These are phyloP conservation scores for Penicillium italicum DNA, from an alignment of 2,329 filamentous ascomycete genomes.

Conservation along the genomic window DNA sequence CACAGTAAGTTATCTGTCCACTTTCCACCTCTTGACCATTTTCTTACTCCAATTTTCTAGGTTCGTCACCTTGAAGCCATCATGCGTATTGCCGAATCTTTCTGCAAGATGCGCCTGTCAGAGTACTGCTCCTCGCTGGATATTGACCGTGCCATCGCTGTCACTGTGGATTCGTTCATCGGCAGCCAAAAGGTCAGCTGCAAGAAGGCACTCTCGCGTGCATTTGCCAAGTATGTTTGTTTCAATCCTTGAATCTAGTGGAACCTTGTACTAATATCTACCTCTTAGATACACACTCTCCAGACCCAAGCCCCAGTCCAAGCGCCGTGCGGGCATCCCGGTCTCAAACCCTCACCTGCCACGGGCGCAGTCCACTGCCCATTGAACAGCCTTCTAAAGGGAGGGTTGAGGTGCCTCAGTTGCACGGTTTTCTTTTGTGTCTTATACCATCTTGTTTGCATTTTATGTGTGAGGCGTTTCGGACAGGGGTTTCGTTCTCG, in stretches of 20 bases:
- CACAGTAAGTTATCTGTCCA: slow-evolving; percentile 63
- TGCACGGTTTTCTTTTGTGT: slow-evolving; percentile 17
- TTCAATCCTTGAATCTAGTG: not conserved
- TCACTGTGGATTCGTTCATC: slow-evolving; percentile 94
- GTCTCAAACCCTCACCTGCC: slow-evolving; percentile 31
- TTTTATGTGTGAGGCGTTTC: slow-evolving; percentile 17
- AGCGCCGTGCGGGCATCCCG: slow-evolving; percentile 37
- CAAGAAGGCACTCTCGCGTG: slow-evolving; percentile 90
- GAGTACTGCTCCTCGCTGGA: slow-evolving; percentile 89
- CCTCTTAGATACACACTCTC: slow-evolving; percentile 38
- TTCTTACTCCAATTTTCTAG: slow-evolving; percentile 45
- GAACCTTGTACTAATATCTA: slow-evolving; percentile 7
- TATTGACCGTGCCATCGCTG: slow-evolving; percentile 94
- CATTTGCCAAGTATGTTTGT: slow-evolving; percentile 90
- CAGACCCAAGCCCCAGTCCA: slow-evolving; percentile 40
- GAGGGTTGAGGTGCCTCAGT: not conserved
- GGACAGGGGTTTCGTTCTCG: slow-evolving; percentile 2
- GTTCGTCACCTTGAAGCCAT: slow-evolving; percentile 97
- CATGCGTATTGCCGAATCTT: slow-evolving; percentile 89
- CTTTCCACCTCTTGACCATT: not conserved
- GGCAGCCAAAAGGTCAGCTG: slow-evolving; percentile 95
- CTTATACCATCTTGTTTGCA: slow-evolving; percentile 28
- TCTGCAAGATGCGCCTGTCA: slow-evolving; percentile 96
- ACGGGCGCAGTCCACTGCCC: slow-evolving; percentile 13
- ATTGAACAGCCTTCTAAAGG: slow-evolving; percentile 8